These are phyloP conservation scores for Lactarius deliciosus DNA, from an alignment of 768 basidiomycete genomes.

Conservation along the genomic window DNA sequence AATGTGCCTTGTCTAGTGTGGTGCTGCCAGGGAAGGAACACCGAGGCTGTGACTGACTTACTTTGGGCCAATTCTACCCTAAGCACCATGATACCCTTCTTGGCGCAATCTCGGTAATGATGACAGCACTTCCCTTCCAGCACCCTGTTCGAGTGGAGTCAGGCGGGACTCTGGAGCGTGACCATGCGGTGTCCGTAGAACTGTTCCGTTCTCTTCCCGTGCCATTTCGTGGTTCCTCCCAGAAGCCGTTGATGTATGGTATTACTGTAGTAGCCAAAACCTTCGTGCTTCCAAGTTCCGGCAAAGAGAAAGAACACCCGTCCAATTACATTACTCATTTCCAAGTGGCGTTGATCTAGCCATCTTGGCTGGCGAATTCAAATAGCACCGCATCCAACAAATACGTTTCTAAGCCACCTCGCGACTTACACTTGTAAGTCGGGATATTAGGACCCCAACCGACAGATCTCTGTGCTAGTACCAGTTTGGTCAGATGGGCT, in stretches of 20 bases:
- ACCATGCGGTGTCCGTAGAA: not conserved
- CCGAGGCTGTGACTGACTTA: not conserved
- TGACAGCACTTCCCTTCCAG: not conserved
- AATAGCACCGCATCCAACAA: not conserved
- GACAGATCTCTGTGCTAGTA: not conserved
- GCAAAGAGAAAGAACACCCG: not conserved
- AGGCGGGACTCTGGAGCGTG: not conserved
- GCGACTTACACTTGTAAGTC: not conserved
- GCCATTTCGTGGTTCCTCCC: not conserved
- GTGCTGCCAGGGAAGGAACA: too few relatives aligned
- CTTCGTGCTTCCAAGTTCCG: not conserved
- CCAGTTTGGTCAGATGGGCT: not conserved
- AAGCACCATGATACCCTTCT: not conserved
- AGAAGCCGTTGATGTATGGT: not conserved
- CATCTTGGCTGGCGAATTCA: not conserved
- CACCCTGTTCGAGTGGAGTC: not conserved
- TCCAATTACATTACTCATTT: not conserved
- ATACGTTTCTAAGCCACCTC: not conserved
- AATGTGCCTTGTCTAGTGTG: too few relatives aligned
- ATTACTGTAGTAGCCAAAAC: not conserved
- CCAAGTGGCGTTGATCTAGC: not conserved
- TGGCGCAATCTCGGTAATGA: not conserved
- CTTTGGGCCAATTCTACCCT: not conserved
- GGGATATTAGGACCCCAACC: not conserved
- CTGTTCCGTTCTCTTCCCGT: not conserved